Evolutionary conservation across 1,284 basidiomycete species (phyloP), one percentile per base, ranked within the genome.

Genomic region (Irpex lacteus): DNA sequence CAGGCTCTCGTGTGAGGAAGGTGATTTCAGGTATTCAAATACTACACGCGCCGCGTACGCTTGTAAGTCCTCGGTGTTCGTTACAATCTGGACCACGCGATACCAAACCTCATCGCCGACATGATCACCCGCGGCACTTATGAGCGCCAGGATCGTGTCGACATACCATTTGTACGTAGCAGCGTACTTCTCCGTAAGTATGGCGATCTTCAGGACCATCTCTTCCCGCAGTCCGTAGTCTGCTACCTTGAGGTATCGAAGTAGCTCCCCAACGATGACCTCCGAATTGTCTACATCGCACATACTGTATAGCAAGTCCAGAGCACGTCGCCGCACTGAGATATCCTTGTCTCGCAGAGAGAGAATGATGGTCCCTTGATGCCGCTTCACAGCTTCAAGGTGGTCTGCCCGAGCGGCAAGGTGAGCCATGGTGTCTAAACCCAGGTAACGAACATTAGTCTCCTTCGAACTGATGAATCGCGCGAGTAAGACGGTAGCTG

Each of bases 51-150:
- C 95, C 3, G 98, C 97, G 78, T 99, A 99, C 66, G 92, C 84
- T 75, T 97, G 94, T 47, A 99, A 82, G 76, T 98, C 95, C 75
- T 98, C 97, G 57, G 97, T 99, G 75, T 99, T 99, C 59, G 95
- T 98, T 37, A 98, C 95, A 66, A 99, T 98, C 75, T 99, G 98
- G 19, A 99, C 91, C 50, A 99, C 95, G 60, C 98, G 92, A 77
- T 97, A 98, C 98, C 98, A 99, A 34, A 99, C 96, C 80, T 98
- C 96, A 68, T 98, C 97, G 60, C 97, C 96, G 61, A 99, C 96
- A 74, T 98, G 96, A 72, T 98, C 98, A 59, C 98, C 98, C 4
- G 98, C 98, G 57, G 95, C 90, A 72, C 93, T 94, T 76, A 99
- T 96, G 65, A 99, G 86, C 74, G 96, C 91, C 69, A 99, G 79